phyloP scores from a whole-genome alignment of 768 basidiomycete genomes.

The Boletus tomentosulus region DNA sequence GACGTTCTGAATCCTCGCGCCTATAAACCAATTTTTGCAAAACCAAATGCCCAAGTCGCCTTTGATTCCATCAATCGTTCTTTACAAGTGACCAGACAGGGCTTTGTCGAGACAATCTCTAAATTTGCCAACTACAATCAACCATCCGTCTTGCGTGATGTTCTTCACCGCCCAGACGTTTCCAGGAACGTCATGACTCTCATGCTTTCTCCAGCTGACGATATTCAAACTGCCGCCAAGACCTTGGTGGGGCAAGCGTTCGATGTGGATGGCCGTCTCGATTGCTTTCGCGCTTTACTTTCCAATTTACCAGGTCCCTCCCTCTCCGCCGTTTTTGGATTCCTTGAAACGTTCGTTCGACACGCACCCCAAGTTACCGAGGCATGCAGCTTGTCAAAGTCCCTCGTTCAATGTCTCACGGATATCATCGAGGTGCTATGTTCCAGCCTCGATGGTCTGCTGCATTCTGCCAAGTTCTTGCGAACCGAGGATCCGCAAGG shows the following conservation, averaged over 20 bases:
- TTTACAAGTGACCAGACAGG: constrained; percentile 52
- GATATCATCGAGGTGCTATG: constrained; percentile 91
- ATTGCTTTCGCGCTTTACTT: constrained; percentile 81
- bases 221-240: constrained; percentile 71
- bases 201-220: constrained; percentile 78
- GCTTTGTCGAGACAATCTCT: constrained; percentile 60
- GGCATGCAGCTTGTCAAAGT: constrained; percentile 84
- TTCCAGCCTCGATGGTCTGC: constrained; percentile 62
- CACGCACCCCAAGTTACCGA: constrained; percentile 69
- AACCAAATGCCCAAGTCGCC: constrained; percentile 28
- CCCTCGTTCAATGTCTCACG: constrained; percentile 86
- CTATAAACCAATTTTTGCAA: constrained; percentile 39
- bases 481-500: constrained; percentile 40
- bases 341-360: constrained; percentile 60
- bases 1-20: constrained; percentile 53
- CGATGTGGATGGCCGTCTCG: constrained; percentile 83
- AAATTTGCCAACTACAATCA: constrained; percentile 61
- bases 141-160: constrained; percentile 44
- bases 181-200: constrained; percentile 59
- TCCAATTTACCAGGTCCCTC: constrained; percentile 60
- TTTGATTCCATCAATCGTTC: constrained; percentile 60
- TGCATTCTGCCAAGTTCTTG: constrained; percentile 54
- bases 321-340: constrained; percentile 66
- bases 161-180: constrained; percentile 55
- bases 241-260: constrained; percentile 80